phyloP scores from a whole-genome alignment of 2,329 filamentous ascomycete genomes.

The Sporothrix dimorphospora region DNA sequence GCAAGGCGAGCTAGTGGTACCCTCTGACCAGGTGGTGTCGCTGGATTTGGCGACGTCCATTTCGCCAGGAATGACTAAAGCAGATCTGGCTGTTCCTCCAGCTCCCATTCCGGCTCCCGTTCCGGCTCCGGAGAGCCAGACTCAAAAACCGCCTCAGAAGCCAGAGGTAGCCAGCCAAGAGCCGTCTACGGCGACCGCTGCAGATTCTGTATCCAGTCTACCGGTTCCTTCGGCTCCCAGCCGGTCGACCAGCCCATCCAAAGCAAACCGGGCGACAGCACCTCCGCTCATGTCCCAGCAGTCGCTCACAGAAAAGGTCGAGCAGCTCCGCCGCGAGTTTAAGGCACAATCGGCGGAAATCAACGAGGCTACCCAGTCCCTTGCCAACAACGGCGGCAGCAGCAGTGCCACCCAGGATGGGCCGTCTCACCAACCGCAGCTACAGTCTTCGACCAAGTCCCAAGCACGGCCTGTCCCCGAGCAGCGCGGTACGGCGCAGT shows the following conservation, averaged over 20 bases:
- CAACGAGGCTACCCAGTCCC: slow-evolving; percentile 30
- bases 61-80: not conserved
- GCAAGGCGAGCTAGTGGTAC: slow-evolving; percentile 7
- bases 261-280: slow-evolving; percentile 1
- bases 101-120: not conserved
- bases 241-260: slow-evolving; percentile 13
- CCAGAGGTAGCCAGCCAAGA: not conserved
- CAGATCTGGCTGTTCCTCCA: not conserved
- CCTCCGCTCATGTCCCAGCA: slow-evolving; percentile 23
- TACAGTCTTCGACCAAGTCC: not conserved
- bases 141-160: not conserved
- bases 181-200: not conserved
- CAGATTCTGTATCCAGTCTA: not conserved
- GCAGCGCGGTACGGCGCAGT: slow-evolving; percentile 35
- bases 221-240: not conserved
- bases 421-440: slow-evolving; percentile 32
- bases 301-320: slow-evolving; percentile 51
- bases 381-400: slow-evolving; percentile 23
- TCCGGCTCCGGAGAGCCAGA: not conserved
- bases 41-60: slow-evolving; percentile 51
- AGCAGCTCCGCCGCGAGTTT: slow-evolving; percentile 57
- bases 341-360: slow-evolving; percentile 42
- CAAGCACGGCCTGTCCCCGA: slow-evolving; percentile 25
- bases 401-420: not conserved
- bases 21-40: slow-evolving; percentile 45